These are phyloP conservation scores for Moesziomyces aphidis DNA, from an alignment of 1,284 basidiomycete genomes.

Conservation along the genomic window DNA sequence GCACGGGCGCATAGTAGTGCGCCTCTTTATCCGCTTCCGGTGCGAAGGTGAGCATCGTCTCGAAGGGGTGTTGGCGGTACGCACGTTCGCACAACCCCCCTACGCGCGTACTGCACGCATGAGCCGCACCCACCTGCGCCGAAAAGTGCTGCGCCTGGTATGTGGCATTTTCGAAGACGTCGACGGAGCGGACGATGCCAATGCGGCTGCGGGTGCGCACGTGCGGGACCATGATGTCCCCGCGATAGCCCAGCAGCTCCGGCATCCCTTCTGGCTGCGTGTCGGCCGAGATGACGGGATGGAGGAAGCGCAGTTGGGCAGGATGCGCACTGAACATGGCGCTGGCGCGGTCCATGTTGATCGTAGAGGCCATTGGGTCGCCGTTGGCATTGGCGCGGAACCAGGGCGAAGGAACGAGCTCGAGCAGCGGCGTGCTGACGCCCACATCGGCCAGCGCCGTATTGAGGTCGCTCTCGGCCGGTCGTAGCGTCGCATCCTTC, in stretches of 20 bases:
- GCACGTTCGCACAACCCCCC: neutral
- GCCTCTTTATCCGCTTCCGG: neutral
- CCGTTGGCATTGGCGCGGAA: slow-evolving; percentile 3
- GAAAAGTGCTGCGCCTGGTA: neutral
- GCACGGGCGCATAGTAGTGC: slow-evolving; percentile 5
- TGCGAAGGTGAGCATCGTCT: slow-evolving; percentile 16
- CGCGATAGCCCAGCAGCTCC: slow-evolving; percentile 5
- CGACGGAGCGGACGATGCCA: slow-evolving; percentile 9
- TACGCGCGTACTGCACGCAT: neutral
- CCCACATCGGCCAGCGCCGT: slow-evolving; percentile 10
- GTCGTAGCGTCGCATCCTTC: neutral
- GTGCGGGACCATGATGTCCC: slow-evolving; percentile 15
- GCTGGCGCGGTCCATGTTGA: slow-evolving; percentile 1
- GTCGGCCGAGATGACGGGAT: neutral
- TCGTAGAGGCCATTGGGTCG: neutral
- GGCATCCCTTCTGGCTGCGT: neutral
- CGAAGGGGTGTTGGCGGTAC: slow-evolving; percentile 12
- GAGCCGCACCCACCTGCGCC: neutral
- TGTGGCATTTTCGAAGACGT: slow-evolving; percentile 8
- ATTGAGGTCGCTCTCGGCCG: slow-evolving; percentile 3
- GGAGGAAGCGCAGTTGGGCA: slow-evolving; percentile 10
- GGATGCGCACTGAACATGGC: slow-evolving; percentile 9
- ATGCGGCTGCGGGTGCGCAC: slow-evolving; percentile 11
- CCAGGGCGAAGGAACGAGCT: slow-evolving; percentile 19
- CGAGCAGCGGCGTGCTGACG: slow-evolving; percentile 6